phyloP scores from a whole-genome alignment of 2,329 filamentous ascomycete species.

The Arthrocladium fulminans region DNA sequence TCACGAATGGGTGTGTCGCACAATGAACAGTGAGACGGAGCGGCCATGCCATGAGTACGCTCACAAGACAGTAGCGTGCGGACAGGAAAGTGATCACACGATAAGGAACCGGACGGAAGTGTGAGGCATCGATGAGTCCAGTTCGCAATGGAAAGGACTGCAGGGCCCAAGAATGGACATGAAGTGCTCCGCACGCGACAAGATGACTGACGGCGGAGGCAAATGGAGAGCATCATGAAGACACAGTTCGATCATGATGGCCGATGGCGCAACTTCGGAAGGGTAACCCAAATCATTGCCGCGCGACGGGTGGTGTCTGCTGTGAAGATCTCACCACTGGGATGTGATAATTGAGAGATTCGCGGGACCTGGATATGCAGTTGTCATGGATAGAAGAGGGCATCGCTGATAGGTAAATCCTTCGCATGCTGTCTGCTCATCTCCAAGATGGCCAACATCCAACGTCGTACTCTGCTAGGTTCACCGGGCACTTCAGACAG shows the following conservation, averaged over 20 bases:
- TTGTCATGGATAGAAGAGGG: not conserved
- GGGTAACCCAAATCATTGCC: not conserved
- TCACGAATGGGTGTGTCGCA: not conserved
- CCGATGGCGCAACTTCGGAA: not conserved
- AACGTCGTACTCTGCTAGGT: not conserved
- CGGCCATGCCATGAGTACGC: not conserved
- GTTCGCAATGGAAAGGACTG: not conserved
- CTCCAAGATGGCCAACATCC: not conserved
- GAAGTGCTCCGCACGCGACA: no score
- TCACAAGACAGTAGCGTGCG: not conserved
- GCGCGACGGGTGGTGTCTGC: not conserved
- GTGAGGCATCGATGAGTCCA: not conserved
- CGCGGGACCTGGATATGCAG: not conserved
- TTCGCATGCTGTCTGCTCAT: not conserved
- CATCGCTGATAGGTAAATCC: not conserved
- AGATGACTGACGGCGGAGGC: no score
- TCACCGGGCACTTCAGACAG: not conserved
- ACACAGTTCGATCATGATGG: not conserved
- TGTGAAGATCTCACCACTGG: constrained; percentile 2
- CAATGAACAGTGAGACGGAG: not conserved
- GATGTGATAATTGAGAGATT: not conserved
- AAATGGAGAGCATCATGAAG: not conserved
- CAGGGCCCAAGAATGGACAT: no score
- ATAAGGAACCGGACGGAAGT: not conserved
- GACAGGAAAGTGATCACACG: not conserved